Evolutionary conservation across 2,329 filamentous ascomycete genomes (phyloP).

Genomic region (Aspergillus thermomutatus): DNA sequence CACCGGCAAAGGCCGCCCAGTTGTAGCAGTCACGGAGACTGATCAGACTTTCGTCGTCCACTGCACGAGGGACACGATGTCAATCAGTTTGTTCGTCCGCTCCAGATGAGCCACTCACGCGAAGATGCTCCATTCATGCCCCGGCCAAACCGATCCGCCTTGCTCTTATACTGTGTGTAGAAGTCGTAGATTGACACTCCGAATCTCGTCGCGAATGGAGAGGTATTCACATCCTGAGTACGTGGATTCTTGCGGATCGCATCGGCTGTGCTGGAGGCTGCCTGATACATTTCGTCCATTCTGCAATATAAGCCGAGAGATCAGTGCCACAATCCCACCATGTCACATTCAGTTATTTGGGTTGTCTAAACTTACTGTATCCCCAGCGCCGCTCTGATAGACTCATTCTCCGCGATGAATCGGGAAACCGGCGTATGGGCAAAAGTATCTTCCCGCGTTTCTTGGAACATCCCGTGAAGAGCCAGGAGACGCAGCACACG

Average conservation of each 20-base stretch:
- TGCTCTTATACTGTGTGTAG: not conserved
- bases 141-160: not conserved
- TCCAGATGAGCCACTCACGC: not conserved
- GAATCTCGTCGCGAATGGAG: not conserved
- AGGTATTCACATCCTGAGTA: not conserved
- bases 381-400: not conserved
- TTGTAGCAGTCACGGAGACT: not conserved
- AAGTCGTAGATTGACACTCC: not conserved
- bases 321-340: not conserved
- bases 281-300: not conserved
- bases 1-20: not conserved
- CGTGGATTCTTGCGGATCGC: not conserved
- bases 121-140: not conserved
- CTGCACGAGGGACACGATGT: not conserved
- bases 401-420: not conserved
- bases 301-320: not conserved
- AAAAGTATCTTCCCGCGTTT: not conserved
- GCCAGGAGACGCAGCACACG: not conserved
- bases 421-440: not conserved
- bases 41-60: not conserved
- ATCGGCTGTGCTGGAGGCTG: not conserved
- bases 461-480: not conserved
- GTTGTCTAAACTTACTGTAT: not conserved
- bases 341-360: not conserved
- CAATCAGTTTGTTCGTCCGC: too few species aligned